A percentile compares a stretch with the other conserved stretches of the same genome.
phyloP scores from a whole-genome alignment of 768 basidiomycete genomes.

The Pholiota conissans region DNA sequence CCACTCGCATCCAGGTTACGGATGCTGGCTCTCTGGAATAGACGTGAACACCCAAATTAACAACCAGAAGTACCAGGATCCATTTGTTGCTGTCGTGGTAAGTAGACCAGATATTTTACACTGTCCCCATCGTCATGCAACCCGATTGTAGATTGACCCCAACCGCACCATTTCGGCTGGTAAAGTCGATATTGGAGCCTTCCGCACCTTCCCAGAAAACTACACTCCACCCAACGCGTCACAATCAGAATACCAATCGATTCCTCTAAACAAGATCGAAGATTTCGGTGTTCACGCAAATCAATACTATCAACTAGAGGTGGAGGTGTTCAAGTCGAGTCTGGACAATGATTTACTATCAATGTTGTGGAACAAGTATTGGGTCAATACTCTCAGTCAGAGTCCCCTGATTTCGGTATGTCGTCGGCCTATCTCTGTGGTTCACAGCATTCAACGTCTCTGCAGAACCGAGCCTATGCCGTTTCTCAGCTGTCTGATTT shows the following conservation, averaged over 20 bases:
- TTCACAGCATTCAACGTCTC: background rate
- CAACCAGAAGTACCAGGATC: constrained; percentile 94
- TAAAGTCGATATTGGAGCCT: constrained; percentile 98
- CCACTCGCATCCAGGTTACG: constrained; percentile 98
- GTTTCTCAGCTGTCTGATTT: constrained; percentile 90
- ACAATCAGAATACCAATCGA: constrained; percentile 90
- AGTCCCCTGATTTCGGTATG: constrained; percentile 89
- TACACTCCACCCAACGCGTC: constrained; percentile 79
- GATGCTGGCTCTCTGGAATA: constrained; percentile 99
- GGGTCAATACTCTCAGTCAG: constrained; percentile 96
- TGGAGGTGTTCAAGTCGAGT: constrained; percentile 92
- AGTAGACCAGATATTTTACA: constrained; percentile 26
- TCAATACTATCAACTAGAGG: constrained; percentile 92
- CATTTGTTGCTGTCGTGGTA: constrained; percentile 96
- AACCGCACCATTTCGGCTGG: constrained; percentile 98
- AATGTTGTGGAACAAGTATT: constrained; percentile 98
- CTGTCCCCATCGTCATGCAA: background rate
- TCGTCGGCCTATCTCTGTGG: background rate
- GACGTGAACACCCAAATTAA: constrained; percentile 96
- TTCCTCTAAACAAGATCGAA: constrained; percentile 95
- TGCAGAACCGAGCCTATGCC: constrained; percentile 92
- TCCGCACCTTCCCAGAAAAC: constrained; percentile 95
- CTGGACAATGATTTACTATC: constrained; percentile 87
- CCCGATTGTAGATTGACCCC: constrained; percentile 84
- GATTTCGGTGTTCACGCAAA: constrained; percentile 99